Percentiles rank a stretch among this genome's conserved stretches.
phyloP scores from a whole-genome alignment of 2,329 filamentous ascomycete genomes.

The Dothidotthia symphoricarpi region DNA sequence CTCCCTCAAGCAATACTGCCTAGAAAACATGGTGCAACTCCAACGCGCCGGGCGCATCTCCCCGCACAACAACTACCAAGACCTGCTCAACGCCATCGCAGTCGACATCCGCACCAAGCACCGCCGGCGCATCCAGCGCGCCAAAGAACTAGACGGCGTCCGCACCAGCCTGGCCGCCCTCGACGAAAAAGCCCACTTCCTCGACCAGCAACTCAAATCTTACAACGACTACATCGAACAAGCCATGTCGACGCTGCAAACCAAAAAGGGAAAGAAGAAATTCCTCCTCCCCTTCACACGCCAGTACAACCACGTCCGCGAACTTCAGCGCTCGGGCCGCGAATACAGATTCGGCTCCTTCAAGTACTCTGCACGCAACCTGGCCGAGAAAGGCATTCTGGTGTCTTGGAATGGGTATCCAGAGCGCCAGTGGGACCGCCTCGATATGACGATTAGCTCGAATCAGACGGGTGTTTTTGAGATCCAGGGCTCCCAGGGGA shows the following conservation, averaged over 20 bases:
- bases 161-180: constrained; percentile 71
- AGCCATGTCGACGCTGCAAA: constrained; percentile 94
- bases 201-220: constrained; percentile 92
- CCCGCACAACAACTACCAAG: constrained; percentile 87
- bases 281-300: constrained; percentile 97
- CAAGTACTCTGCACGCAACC: constrained; percentile 89
- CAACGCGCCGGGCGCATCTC: constrained; percentile 86
- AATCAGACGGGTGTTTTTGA: constrained; percentile 94
- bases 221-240: constrained; percentile 99
- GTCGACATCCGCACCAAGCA: constrained; percentile 97
- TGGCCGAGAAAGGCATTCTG: constrained; percentile 90
- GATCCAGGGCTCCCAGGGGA: constrained; percentile 84
- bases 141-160: constrained; percentile 85
- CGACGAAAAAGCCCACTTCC: constrained; percentile 82
- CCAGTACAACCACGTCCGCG: constrained; percentile 97
- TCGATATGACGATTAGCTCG: constrained; percentile 90
- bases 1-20: constrained; percentile 85
- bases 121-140: constrained; percentile 82
- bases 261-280: constrained; percentile 91
- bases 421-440: constrained; percentile 82
- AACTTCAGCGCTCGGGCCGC: constrained; percentile 86
- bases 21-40: constrained; percentile 89
- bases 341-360: constrained; percentile 97
- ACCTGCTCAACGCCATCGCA: constrained; percentile 95
- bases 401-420: constrained; percentile 85